Evolutionary conservation across 2,329 filamentous ascomycete genomes (phyloP), one percentile per base, ranked within the genome.

Genomic region (Graphiopsis chlorocephala): DNA sequence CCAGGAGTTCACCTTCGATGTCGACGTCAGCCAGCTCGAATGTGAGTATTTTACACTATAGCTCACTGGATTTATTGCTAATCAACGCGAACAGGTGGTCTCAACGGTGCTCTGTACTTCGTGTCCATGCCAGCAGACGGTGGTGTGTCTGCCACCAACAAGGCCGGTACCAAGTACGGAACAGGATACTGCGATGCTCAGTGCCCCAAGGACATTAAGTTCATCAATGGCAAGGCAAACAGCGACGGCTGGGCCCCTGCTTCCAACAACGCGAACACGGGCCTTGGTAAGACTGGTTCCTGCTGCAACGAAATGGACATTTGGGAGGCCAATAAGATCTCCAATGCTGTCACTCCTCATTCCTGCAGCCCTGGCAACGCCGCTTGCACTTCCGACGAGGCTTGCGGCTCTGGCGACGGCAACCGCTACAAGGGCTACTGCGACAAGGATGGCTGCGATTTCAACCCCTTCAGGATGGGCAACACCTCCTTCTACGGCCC

Each of bases 1-100:
- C 77, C 83, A 88, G 72, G 89, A 91, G 76, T 88, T 91, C 78
- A 88, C 87, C 63, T 90, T 91, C 67, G 88, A 90, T 63, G 88
- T 90, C 28, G 89, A 91, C 73, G 85, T 90, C 52, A 55, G 48
- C 60, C 12, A 62, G 48, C n/a, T 62, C 33, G 60, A 25, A 45
- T 62, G 60, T 62, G 45, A 62, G 60, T 38, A 28, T 12, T 8
- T 3, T 33, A 20, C 4, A 10, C 12, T 29, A 6, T 7, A 20
- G 7, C 11, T 17, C 28, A 26, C 8, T 2, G 26, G 2, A 28
- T 25, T 8, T 11, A 15, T 5, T 35, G 55, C 25, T 58, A 26
- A 58, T 11, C 8, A 7, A 26, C 80, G 90, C 23, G 84, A 42
- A 15, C 85, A 66, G 92, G 89, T 72, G 89, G 89, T 66, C 78